These are phyloP conservation scores for Solanum gandarillasii DNA, from an alignment of 257 asterid genomes.

Conservation along the genomic window DNA sequence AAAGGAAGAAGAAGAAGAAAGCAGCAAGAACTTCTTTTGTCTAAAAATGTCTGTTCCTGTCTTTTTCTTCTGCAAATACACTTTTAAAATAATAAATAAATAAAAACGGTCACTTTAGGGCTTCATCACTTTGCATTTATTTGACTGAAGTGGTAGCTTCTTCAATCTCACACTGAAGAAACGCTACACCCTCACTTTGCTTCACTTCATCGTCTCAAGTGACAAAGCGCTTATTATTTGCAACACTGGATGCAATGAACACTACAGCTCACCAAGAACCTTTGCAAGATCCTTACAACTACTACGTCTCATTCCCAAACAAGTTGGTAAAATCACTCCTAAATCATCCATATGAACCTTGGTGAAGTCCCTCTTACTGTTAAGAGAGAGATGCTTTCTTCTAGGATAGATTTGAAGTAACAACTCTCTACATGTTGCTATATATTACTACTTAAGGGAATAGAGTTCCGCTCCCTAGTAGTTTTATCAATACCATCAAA, in stretches of 20 bases:
- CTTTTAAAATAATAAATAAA: background rate
- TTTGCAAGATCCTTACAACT: background rate
- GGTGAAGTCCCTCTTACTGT: background rate
- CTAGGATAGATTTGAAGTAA: background rate
- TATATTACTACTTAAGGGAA: background rate
- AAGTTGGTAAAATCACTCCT: background rate
- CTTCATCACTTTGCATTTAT: background rate
- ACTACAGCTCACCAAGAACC: background rate
- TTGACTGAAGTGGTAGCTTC: background rate
- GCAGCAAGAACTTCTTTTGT: background rate
- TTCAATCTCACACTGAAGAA: background rate
- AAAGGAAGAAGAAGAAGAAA: too few species aligned
- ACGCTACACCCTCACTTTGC: background rate
- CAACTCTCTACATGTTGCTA: background rate
- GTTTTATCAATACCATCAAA: background rate
- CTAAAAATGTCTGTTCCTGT: background rate
- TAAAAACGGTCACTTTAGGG: background rate
- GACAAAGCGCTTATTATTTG: background rate
- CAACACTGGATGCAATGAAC: background rate
- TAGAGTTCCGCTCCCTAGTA: background rate
- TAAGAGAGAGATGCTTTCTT: background rate
- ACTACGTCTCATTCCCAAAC: background rate
- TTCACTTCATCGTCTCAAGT: background rate
- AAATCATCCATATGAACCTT: background rate
- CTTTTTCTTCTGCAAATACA: background rate